These are phyloP conservation scores for Aspergillus cavernicola DNA, from an alignment of 495 filamentous ascomycete genomes.

Conservation along the genomic window DNA sequence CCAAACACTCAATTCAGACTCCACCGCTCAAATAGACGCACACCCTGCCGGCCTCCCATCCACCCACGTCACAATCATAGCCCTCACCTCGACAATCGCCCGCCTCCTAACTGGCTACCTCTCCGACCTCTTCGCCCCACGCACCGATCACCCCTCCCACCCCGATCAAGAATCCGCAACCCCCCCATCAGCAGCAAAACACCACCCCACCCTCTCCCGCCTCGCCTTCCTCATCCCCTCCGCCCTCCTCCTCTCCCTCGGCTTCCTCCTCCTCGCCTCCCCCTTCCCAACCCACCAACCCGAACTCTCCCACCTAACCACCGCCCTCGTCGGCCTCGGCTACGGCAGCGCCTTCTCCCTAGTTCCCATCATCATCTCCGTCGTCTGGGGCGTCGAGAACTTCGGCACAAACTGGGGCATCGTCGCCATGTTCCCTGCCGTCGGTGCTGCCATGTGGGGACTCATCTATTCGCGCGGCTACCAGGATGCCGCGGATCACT, in stretches of 20 bases:
- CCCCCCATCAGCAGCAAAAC: conserved; percentile 26
- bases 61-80: conserved; percentile 88
- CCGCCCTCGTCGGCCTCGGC: conserved; percentile 75
- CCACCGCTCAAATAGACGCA: conserved; percentile 36
- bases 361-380: conserved; percentile 82
- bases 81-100: conserved; percentile 83
- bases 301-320: conserved; percentile 74
- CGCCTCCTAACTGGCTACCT: conserved; percentile 81
- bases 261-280: conserved; percentile 70
- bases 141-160: conserved; percentile 32
- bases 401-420: conserved; percentile 99
- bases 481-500: conserved; percentile 51
- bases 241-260: conserved; percentile 70
- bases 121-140: conserved; percentile 83
- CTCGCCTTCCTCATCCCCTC: conserved; percentile 73
- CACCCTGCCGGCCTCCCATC: conserved; percentile 66
- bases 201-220: conserved; percentile 63
- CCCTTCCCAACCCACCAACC: conserved; percentile 63
- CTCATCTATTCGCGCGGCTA: conserved; percentile 78
- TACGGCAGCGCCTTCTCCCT: conserved; percentile 91
- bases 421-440: conserved; percentile 82
- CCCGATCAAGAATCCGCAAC: conserved; percentile 30
- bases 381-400: conserved; percentile 97
- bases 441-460: conserved; percentile 83
- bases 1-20: conserved; percentile 70